Evolutionary conservation across 1,284 basidiomycete species (phyloP), one percentile per base, ranked within the genome.

Genomic region (Sporisorium reilianum): DNA sequence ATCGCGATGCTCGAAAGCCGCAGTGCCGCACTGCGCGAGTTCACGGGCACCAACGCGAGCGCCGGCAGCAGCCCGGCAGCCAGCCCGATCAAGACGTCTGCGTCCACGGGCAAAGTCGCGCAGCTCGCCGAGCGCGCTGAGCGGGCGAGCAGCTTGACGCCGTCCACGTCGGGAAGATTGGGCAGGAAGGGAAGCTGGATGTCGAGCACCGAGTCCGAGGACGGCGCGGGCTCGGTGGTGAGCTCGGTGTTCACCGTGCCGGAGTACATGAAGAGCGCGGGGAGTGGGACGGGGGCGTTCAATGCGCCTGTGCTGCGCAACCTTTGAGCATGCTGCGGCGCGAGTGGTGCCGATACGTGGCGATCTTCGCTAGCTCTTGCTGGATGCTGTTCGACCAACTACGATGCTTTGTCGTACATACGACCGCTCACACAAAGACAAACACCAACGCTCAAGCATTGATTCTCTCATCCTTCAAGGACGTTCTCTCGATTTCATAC

Each of bases 1-100:
- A 81, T 82, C 34, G 79, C 79, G 10, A 65, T 75, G 77, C 57
- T 82, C 32, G 80, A 82, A 58, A 66, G 54, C 18, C 50, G 79
- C 5, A 58, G 58, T 20, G 48, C 70, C 11, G 71, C 76, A 0
- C 45, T 80, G 23, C 55, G 64, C 38, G 76, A 80, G n/a, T 80
- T 80, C 40, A 72, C 72, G 1, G 41, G 55, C 6, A 54, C 20
- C 1, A 23, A 10, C 2, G 25, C 11, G 10, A 46, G 55, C 28
- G 52, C 23, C 2, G 44, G 49, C 1, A 52, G 40, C 41, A 66
- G 64, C 12, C 64, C 61, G 10, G 56, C 50, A 3, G 38, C 41
- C 5, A 59, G 51, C 28, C 40, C 51, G 28, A 51, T 59, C 30
- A 59, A 40, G 5, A 3, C 40, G 1, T 54, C 55, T 2, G 26